These are phyloP conservation scores for Termitomyces sp. DNA, from an alignment of 1,284 basidiomycete genomes.

Conservation along the genomic window DNA sequence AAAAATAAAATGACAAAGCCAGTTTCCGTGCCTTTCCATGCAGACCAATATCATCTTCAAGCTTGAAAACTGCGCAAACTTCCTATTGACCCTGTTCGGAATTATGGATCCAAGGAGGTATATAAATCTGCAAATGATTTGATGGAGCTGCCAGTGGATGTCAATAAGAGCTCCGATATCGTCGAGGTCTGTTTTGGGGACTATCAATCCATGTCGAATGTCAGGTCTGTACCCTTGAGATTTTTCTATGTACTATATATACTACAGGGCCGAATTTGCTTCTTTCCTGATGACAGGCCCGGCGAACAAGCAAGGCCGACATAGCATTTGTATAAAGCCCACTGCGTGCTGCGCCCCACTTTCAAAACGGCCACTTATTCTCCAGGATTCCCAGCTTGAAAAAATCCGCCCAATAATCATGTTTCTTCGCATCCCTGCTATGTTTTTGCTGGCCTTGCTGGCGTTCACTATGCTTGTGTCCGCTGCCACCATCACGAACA, in stretches of 20 bases:
- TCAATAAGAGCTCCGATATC: too few relatives aligned
- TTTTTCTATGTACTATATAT: too few relatives aligned
- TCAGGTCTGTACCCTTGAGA: too few relatives aligned
- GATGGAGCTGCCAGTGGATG: too few relatives aligned
- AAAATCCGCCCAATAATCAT: slow-evolving; percentile 6
- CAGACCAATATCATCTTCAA: not conserved
- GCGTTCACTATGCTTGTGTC: slow-evolving; percentile 22
- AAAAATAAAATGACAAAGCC: not conserved
- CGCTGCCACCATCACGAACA: slow-evolving; percentile 16
- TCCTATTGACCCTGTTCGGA: not conserved
- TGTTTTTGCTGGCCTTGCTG: slow-evolving; percentile 17
- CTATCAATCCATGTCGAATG: too few relatives aligned
- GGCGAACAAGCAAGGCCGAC: not conserved
- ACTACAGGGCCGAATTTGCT: not conserved
- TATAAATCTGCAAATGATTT: too few relatives aligned
- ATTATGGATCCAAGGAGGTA: not conserved
- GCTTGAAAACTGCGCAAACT: not conserved
- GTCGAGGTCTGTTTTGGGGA: too few relatives aligned
- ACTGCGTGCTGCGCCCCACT: too few relatives aligned
- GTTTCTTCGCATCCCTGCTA: slow-evolving; percentile 20
- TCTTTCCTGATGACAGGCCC: not conserved
- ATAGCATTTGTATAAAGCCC: not conserved
- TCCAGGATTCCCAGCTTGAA: not conserved
- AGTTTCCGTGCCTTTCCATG: not conserved
- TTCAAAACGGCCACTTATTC: too few relatives aligned